Evolutionary conservation across 1,284 basidiomycete species (phyloP).

Genomic region (Takashimella koratensis): DNA sequence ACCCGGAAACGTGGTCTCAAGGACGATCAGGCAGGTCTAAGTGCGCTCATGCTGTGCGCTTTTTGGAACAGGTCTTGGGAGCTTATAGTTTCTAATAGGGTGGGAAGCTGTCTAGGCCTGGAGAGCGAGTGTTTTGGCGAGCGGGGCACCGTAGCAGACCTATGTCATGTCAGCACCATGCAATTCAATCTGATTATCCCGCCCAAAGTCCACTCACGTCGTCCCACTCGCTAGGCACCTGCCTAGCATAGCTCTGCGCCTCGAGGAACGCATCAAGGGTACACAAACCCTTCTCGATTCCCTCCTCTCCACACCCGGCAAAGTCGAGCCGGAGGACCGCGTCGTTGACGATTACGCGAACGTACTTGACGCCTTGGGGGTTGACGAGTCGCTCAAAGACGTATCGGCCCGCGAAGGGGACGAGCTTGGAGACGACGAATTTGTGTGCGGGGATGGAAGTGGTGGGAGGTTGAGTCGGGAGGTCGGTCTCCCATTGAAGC

Average conservation of each 20-base stretch:
- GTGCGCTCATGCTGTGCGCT: too few species aligned
- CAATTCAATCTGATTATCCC: background rate
- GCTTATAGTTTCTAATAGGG: too few species aligned
- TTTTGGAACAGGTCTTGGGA: too few species aligned
- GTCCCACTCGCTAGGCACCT: conserved; percentile 7
- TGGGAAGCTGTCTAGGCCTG: too few species aligned
- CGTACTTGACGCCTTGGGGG: conserved; percentile 10
- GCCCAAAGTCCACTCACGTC: background rate
- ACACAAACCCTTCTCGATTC: conserved; percentile 17
- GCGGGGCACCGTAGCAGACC: background rate
- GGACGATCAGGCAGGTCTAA: too few species aligned
- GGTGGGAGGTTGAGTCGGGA: background rate
- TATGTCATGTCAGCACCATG: background rate
- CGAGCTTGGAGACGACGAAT: conserved; percentile 13
- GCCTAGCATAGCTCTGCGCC: conserved; percentile 14
- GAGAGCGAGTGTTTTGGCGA: background rate
- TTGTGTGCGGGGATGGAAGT: background rate
- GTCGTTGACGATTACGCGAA: conserved; percentile 34
- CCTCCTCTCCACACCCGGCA: conserved; percentile 13
- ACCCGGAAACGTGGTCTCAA: too few species aligned
- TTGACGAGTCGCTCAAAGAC: conserved; percentile 20
- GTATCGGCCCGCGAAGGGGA: conserved; percentile 24
- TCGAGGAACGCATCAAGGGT: conserved; percentile 22
- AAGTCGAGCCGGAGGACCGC: conserved; percentile 18
- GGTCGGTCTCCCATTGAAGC: background rate